Percentiles rank a stretch among this genome's conserved stretches.
Evolutionary conservation across 805 yeast species (phyloP).

Genomic region (Saccharomyces jurei): DNA sequence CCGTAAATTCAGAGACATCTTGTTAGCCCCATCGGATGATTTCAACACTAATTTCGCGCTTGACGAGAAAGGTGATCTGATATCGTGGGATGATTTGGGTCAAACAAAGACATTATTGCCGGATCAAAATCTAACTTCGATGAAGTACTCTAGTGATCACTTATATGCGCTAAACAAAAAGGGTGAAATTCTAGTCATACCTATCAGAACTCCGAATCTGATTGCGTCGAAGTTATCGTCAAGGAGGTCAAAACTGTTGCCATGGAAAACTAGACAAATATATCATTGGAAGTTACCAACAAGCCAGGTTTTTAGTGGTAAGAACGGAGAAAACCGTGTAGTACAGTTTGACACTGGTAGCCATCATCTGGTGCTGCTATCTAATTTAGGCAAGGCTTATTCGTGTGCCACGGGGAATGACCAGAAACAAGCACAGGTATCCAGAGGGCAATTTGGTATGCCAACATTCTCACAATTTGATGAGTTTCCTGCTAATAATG

Average conservation of each 20-base stretch:
- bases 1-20: conserved; percentile 47
- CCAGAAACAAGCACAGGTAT: conserved; percentile 16
- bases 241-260: conserved; percentile 16
- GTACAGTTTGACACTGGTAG: conserved; percentile 50
- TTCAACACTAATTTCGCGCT: conserved; percentile 45
- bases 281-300: conserved; percentile 20
- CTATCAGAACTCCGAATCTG: conserved; percentile 10
- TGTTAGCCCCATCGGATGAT: conserved; percentile 35
- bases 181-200: conserved; percentile 31
- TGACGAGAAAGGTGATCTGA: conserved; percentile 60
- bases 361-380: conserved; percentile 58
- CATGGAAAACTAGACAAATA: conserved; percentile 19
- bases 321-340: conserved; percentile 43
- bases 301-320: conserved; percentile 16
- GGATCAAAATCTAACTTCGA: conserved; percentile 39
- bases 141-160: conserved; percentile 45
- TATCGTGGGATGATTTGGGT: conserved; percentile 50
- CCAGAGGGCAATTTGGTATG: conserved; percentile 78
- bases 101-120: conserved; percentile 31
- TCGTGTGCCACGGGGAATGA: conserved; percentile 50
- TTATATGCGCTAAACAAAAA: conserved; percentile 40
- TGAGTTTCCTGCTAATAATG: conserved; percentile 40
- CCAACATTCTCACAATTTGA: conserved; percentile 64
- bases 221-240: conserved; percentile 1
- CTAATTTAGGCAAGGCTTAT: conserved; percentile 53